Evolutionary conservation across 106 monocot genomes (phyloP), one percentile per base, ranked within the genome.

Genomic region (Cymbidium sinense): DNA sequence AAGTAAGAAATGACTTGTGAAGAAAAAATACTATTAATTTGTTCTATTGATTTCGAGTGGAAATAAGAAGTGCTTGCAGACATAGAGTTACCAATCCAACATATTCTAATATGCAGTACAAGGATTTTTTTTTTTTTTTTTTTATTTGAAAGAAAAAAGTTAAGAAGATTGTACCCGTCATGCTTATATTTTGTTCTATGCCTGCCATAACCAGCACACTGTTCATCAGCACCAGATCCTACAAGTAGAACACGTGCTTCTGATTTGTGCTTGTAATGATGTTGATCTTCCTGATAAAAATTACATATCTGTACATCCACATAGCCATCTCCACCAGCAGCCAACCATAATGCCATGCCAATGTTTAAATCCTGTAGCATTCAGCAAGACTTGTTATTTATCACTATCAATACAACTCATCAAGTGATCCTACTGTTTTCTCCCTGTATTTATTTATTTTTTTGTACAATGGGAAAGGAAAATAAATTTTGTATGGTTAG

Each of bases 211-310:
- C 99, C 99, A 86, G 92, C 99, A 85, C 99, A 99, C 72, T 99
- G 98, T 78, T 99, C 99, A 86, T 99, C 99, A 78, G 99, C 99
- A 74, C 99, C 99, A 76, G 99, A 95, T 77, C 94, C 99, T 82
- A 95, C 89, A 73, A 99, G 82, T 33, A 99, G 87, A 82, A 99
- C 79, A 76, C 82, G 84, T 6, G 99, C 87, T 31, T 31, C 76
- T 71, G 94, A 99, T 47, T 87, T 87, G 82, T 95, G 95, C 72
- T 58, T 85, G 70, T 89, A 87, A 28, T 72, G 76, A 35, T 65
- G n/a, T 7, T 71, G 71, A 36, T 74, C 58, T 76, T 75, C 74
- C 75, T 58, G 54, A 78, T 61, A 33, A 79, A 62, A 25, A 75
- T 78, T 43, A 70, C 84, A 86, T 30, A 76, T 28, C 2, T 79